These are phyloP conservation scores for Salix arbutifolia DNA, from an alignment of 345 rosid species.

Conservation along the genomic window DNA sequence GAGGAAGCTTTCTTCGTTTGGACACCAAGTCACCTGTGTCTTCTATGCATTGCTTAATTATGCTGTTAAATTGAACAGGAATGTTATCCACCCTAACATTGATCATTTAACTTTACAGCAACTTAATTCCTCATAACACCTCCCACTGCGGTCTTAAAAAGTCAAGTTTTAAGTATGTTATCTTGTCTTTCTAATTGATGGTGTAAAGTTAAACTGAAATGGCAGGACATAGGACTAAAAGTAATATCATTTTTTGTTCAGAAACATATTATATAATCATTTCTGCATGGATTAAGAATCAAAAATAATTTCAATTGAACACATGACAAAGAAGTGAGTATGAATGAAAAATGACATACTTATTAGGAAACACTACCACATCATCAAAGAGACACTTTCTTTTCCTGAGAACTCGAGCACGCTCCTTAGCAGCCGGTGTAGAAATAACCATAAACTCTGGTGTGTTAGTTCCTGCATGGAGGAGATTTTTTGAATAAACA, in stretches of 20 bases:
- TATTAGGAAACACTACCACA: conserved; percentile 48
- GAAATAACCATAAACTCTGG: conserved; percentile 44
- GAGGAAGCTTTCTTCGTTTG: conserved; percentile 46
- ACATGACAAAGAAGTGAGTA: background rate
- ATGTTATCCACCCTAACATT: background rate
- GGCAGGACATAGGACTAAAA: no score
- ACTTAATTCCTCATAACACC: background rate
- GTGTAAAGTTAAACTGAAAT: no score
- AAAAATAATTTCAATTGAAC: background rate
- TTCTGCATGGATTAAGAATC: background rate
- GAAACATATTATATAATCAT: no score
- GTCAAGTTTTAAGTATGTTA: no score
- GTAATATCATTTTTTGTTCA: no score
- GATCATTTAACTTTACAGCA: background rate
- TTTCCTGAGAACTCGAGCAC: conserved; percentile 39
- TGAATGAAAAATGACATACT: conserved; percentile 41
- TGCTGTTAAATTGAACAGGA: conserved; percentile 39
- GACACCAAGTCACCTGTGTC: conserved; percentile 58
- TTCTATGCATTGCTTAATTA: conserved; percentile 43
- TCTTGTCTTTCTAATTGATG: no score
- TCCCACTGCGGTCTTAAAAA: background rate
- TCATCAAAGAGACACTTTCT: conserved; percentile 63
- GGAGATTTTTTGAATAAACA: background rate
- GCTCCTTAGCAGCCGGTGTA: conserved; percentile 66
- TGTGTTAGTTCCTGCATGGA: conserved; percentile 38